Evolutionary conservation across 768 basidiomycete genomes (phyloP), one percentile per base, ranked within the genome.

Genomic region (Rhizopogon rudus): DNA sequence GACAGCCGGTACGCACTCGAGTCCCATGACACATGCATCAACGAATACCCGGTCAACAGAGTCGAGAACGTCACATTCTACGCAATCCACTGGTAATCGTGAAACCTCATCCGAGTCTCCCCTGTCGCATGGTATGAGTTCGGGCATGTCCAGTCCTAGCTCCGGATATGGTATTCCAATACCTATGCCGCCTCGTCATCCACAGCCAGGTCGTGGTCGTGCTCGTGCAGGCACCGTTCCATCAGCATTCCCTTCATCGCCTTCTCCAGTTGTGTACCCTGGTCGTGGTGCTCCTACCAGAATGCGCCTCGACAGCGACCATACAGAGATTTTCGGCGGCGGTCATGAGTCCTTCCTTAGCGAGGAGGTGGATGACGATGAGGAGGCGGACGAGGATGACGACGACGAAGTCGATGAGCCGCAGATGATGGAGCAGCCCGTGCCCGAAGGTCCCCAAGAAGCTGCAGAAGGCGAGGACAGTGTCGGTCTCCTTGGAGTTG

Each of bases 381-480:
- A 50, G 6, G 57, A 57, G 41, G 65, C 57, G 37, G 57, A 59
- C 20, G 57, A 40, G 31, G 52, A 60, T 28, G 72, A 67, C 40
- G 71, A 71, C 1, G 71, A 67, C 45, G 71, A 71, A 2, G 68
- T 66, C 1, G 63, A 69, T 59, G 73, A 75, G 52, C 63, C 68
- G 6, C 63, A 63, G 57, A 75, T 72, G 69, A 70, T 67, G 67
- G 71, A 75, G 45, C 71, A 72, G 40, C 73, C 78, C 6, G 76
- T 77, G 55, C 76, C 78, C 17, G 83, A 82, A 50, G 79, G 78
- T 4, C 74, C 75, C 4, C 75, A 81, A 37, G 81, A 85, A 57
- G 84, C 77, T 40, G 81, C 76, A n/a, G 84, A 86, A 64, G 75
- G 77, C 37, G 82, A 84, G 41, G 84, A 87, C 61, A 74, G 75